Evolutionary conservation across 2,329 filamentous ascomycete species (phyloP).

Genomic region (Xylaria sp.): DNA sequence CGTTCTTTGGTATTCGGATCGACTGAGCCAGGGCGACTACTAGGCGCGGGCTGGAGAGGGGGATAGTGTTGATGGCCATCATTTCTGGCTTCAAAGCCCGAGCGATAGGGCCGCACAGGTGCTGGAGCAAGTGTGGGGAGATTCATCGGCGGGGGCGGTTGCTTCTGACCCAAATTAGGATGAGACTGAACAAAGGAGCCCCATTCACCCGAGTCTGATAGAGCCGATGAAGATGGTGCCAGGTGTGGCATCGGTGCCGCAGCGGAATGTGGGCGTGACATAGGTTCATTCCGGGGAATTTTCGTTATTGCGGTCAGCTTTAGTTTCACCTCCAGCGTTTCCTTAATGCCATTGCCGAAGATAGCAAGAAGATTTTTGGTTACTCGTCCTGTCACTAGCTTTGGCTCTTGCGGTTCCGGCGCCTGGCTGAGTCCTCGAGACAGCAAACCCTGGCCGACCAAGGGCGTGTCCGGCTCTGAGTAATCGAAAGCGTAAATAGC

Average conservation of each 20-base stretch:
- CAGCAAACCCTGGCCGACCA: constrained; percentile 95
- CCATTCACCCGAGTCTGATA: constrained; percentile 80
- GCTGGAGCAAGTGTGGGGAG: constrained; percentile 49
- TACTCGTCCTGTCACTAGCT: constrained; percentile 88
- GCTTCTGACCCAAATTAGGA: constrained; percentile 60
- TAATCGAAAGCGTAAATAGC: constrained; percentile 98
- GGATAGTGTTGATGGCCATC: constrained; percentile 38
- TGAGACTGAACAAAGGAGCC: constrained; percentile 79
- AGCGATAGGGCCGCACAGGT: constrained; percentile 43
- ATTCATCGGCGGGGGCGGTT: constrained; percentile 49
- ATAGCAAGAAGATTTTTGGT: constrained; percentile 86
- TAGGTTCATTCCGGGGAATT: constrained; percentile 49
- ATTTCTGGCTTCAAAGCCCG: constrained; percentile 43
- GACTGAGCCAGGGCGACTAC: constrained; percentile 46
- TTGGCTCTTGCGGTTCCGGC: constrained; percentile 57
- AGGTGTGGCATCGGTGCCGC: constrained; percentile 36
- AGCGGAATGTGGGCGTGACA: constrained; percentile 40
- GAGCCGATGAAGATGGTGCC: constrained; percentile 53
- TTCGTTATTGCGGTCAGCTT: constrained; percentile 83
- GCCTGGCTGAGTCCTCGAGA: constrained; percentile 76
- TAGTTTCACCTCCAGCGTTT: constrained; percentile 93
- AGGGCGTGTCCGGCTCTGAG: constrained; percentile 90
- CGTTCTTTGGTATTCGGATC: constrained; percentile 41
- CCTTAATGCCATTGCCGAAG: constrained; percentile 83
- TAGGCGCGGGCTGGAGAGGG: constrained; percentile 35